Conservation (phyloP, 106 monocot genomes). For the Narthecium ossifragum region DNA sequence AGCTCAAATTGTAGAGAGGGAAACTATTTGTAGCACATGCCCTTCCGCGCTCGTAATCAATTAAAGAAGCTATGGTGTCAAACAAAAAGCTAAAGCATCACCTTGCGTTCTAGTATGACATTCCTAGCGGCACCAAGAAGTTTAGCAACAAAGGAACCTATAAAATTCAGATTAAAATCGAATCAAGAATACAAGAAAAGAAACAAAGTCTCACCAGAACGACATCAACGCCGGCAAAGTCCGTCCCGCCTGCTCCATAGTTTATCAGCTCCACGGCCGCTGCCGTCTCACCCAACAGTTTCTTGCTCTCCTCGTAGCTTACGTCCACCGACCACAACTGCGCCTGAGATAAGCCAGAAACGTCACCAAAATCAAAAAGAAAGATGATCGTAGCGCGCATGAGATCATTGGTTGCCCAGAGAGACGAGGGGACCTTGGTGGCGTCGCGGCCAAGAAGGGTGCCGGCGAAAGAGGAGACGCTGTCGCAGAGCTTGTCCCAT, state of each 20-base stretch:
- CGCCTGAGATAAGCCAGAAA: constrained; percentile 21
- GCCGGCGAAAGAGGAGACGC: constrained; percentile 74
- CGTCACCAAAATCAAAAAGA: background rate
- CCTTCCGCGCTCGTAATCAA: too few relatives aligned
- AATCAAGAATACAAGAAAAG: background rate
- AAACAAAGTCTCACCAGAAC: constrained; percentile 27
- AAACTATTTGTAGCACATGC: too few relatives aligned
- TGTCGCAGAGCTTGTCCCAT: constrained; percentile 75
- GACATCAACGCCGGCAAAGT: constrained; percentile 55
- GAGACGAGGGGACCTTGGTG: constrained; percentile 33
- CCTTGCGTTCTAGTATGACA: too few relatives aligned
- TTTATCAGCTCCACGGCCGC: constrained; percentile 69
- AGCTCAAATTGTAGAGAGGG: too few relatives aligned
- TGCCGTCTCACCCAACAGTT: constrained; percentile 53
- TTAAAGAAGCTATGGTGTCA: too few relatives aligned
- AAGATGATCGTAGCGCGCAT: background rate
- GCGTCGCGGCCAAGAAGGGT: constrained; percentile 53
- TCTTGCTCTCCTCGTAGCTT: constrained; percentile 59
- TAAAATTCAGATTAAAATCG: background rate
- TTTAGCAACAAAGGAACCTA: background rate
- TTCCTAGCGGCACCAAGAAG: too few relatives aligned
- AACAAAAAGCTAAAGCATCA: too few relatives aligned
- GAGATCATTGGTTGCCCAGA: too few relatives aligned
- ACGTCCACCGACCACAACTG: constrained; percentile 38
- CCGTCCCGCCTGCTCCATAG: constrained; percentile 38